Conservation (phyloP, 768 basidiomycete genomes). For the Mycena amicta region DNA sequence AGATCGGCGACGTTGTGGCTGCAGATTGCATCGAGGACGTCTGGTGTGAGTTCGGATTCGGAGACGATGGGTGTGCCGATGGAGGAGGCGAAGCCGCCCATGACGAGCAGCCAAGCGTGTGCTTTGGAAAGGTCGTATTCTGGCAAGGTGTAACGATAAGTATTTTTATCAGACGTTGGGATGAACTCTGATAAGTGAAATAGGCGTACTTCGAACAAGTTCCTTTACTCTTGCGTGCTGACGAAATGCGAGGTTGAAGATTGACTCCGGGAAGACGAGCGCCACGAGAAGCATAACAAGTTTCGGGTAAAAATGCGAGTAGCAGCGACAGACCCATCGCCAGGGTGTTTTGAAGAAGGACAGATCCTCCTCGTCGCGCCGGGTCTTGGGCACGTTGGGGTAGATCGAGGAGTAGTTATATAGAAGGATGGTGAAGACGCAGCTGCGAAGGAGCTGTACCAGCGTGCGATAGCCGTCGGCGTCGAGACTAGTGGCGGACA, state of each 20-base stretch:
- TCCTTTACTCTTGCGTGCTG: neutral
- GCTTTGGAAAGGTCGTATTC: neutral
- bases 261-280: neutral
- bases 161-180: too few relatives aligned
- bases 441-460: neutral
- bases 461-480: neutral
- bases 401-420: neutral
- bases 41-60: neutral
- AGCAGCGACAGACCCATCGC: neutral
- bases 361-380: neutral
- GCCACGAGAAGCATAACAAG: neutral
- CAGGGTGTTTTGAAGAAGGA: neutral
- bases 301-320: neutral
- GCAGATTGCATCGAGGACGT: neutral
- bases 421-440: neutral
- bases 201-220: neutral
- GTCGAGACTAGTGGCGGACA: neutral
- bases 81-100: neutral
- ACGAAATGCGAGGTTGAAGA: neutral
- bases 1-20: neutral
- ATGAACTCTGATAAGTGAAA: too few relatives aligned
- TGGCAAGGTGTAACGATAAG: too few relatives aligned
- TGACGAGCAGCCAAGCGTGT: neutral
- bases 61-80: neutral
- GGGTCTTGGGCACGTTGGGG: neutral